Evolutionary conservation across 2,329 filamentous ascomycete genomes (phyloP).

Genomic region (Albifimbria verrucaria): DNA sequence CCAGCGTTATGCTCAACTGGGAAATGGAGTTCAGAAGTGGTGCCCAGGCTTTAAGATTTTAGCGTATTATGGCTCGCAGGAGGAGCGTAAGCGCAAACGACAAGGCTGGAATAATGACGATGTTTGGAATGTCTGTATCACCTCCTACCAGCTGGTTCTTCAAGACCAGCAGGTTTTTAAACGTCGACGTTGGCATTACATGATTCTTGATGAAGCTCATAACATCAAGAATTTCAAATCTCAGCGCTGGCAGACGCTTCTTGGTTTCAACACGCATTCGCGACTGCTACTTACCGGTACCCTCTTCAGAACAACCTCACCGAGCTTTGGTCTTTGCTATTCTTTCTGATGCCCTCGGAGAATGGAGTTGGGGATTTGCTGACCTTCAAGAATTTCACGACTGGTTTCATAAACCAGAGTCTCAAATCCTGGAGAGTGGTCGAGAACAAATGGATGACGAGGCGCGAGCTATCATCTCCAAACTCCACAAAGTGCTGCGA

Average conservation of each 20-base stretch:
- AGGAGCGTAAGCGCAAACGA: constrained; percentile 87
- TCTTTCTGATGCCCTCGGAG: constrained; percentile 92
- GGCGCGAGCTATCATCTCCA: constrained; percentile 84
- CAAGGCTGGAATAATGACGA: constrained; percentile 92
- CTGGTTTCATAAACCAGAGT: constrained; percentile 92
- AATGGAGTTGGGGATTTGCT: constrained; percentile 83
- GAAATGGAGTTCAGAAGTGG: constrained; percentile 99
- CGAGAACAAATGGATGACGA: constrained; percentile 93
- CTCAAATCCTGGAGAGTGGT: constrained; percentile 93
- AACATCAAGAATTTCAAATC: constrained; percentile 99
- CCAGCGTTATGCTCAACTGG: constrained; percentile 98
- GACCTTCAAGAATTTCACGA: constrained; percentile 94
- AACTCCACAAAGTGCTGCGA: constrained; percentile 89
- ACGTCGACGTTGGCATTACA: constrained; percentile 90
- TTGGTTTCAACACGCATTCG: constrained; percentile 88
- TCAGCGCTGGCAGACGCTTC: constrained; percentile 90
- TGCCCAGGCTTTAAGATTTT: constrained; percentile 97
- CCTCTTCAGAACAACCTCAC: constrained; percentile 96
- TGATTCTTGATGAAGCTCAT: constrained; percentile 96
- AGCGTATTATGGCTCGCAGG: constrained; percentile 91
- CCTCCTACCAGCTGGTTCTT: constrained; percentile 92
- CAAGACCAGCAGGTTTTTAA: constrained; percentile 95
- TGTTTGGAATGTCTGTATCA: constrained; percentile 95
- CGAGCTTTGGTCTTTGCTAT: constrained; percentile 93
- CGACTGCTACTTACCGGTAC: constrained; percentile 89